Base-by-base conservation (phyloP, 108 stramenopile genomes). In the Pseudonitzschia pungens region DNA sequence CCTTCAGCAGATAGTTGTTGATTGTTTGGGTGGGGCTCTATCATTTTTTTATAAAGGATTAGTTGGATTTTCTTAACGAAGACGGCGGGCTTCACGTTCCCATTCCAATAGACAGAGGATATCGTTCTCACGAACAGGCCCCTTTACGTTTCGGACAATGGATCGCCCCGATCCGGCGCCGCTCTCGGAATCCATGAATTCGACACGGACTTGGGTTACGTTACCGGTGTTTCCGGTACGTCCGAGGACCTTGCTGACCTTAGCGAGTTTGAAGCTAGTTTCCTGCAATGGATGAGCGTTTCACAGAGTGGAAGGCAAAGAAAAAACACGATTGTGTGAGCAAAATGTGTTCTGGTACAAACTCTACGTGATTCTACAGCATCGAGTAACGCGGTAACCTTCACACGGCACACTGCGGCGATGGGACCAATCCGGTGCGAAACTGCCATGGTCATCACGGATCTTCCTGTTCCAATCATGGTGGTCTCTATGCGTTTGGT, bases 151-250 rank as follows among this genome's bases (percentile, higher is more conserved):
- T 50, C 99, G 88, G 72, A 99, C 97, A 80, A 99, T 99, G 75
- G 89, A 91, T 66, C 99, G 95, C 62, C 89, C 93, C 26, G 90
- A 84, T 31, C 76, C 76, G 26, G 85, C 87, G 45, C 82, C 82
- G 51, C 86, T 80, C 69, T 89, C 89, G 77, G 95, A 93, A 75
- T 98, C 97, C 80, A 99, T 86, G 88, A 99, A 99, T 89, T 99
- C 99, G 70, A 99, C 99, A 74, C 98, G 96, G 69, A 99, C 99
- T 86, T 98, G 99, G 71, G 97, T 99, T 9, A 99, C 99, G 77
- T 99, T 99, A 79, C 99, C 99, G 69, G 99, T 99, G 93, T 96
- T 98, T 59, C 99, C 99, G 79, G 99, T 99, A 77, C 99, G 97
- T 77, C 98, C 98, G 54, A 98, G 88, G 70, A 99, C 99, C 69